Percentiles rank a stretch among this genome's conserved stretches.
These are phyloP conservation scores for Euphorbia peplus DNA, from an alignment of 345 rosid species.

Conservation along the genomic window DNA sequence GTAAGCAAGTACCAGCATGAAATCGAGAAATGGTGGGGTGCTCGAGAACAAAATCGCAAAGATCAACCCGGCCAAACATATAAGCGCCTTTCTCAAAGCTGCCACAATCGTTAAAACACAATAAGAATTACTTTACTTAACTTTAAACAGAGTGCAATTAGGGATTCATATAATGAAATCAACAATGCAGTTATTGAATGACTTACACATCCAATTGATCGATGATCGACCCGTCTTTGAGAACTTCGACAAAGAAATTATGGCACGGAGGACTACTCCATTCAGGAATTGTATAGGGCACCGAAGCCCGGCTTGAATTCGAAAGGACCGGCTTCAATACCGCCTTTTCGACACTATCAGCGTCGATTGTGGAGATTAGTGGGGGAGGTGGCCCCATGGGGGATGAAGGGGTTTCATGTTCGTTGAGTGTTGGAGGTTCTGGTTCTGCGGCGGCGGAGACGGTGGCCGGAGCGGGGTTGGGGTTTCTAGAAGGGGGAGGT, in stretches of 20 bases:
- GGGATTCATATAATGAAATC: too few species aligned
- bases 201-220: conserved; percentile 59
- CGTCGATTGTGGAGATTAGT: conserved; percentile 36
- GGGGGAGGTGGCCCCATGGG: conserved; percentile 46
- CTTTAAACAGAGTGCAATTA: not conserved
- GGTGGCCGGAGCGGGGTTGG: conserved; percentile 13
- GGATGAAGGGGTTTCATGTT: conserved; percentile 10
- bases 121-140: not conserved
- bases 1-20: conserved; percentile 65
- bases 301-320: conserved; percentile 13
- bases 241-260: conserved; percentile 63
- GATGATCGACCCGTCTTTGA: conserved; percentile 78
- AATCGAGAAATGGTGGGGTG: conserved; percentile 91
- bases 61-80: conserved; percentile 86
- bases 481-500: conserved; percentile 47
- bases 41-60: conserved; percentile 85
- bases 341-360: not conserved
- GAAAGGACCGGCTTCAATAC: not conserved
- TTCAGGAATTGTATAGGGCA: conserved; percentile 79
- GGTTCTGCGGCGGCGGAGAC: not conserved
- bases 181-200: not conserved
- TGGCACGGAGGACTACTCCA: conserved; percentile 87
- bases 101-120: conserved; percentile 10
- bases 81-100: conserved; percentile 88
- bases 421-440: conserved; percentile 10